Evolutionary conservation across 805 yeast genomes (phyloP), one percentile per base, ranked within the genome.

Genomic region (Henningerozyma blattae): DNA sequence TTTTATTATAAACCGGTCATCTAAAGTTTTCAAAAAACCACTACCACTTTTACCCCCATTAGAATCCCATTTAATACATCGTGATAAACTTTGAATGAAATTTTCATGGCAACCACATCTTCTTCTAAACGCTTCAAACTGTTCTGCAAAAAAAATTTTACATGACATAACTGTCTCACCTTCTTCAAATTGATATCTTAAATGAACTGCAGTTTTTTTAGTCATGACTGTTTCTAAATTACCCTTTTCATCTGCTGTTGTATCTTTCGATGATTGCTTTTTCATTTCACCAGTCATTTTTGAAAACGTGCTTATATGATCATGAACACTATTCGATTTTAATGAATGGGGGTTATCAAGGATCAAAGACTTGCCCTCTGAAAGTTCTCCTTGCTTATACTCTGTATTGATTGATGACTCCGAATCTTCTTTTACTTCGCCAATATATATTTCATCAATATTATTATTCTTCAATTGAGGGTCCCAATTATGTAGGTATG

Each of bases 21-120:
- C 98, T 30, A 84, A 59, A 0, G 98, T 91, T 50, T 91, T 91
- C 56, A 91, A 63, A 54, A 91, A 91, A 2, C 85, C 84, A 3
- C 95, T 85, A 0, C 97, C 96, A 54, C 95, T 83, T 52, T 91
- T 91, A 25, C 99, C 99, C 27, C 99, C 99, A 18, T 77, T 72
- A 0, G 94, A 80, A 48, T 89, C 87, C 97, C 97, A 93, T 50
- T 86, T 83, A 12, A 86, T 75, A 59, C 99, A 91, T 40, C 98
- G 62, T 4, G 95, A 77, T 31, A 93, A 67, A 56, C 96, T 86
- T 52, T 86, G 95, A 27, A 91, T 74, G 44, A 78, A 91, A 44
- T 70, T 70, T 4, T 71, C 78, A 37, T 74, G 74, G 36, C 77
- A 73, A 1, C 84, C 86, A 62, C 96, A 89, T 20, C 82, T 77